Evolutionary conservation across 345 rosid species (phyloP).

Genomic region (Syzygium grande): DNA sequence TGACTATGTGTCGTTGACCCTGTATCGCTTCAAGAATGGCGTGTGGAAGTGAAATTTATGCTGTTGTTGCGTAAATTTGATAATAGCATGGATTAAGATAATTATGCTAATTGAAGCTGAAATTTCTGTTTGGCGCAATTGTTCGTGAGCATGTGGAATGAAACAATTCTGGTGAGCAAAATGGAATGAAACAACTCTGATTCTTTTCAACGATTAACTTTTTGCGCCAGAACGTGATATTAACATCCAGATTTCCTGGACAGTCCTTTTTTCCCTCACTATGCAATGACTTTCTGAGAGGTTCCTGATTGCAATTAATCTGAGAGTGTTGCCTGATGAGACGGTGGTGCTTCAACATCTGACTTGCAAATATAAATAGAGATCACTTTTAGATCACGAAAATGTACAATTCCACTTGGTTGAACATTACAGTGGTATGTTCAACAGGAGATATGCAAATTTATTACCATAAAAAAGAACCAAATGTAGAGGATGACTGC

Average conservation of each 20-base stretch:
- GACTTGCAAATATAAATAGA: not conserved
- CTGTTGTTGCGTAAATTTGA: not conserved
- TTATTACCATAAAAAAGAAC: not conserved
- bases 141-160: not conserved
- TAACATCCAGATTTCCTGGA: not conserved
- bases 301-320: not conserved
- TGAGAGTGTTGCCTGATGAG: not conserved
- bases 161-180: not conserved
- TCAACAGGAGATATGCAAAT: not conserved
- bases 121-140: not conserved
- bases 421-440: not conserved
- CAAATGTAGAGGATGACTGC: not conserved
- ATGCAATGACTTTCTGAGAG: not conserved
- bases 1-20: not conserved
- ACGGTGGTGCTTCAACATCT: not conserved
- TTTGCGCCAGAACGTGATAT: not conserved
- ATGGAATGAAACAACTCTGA: not conserved
- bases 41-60: not conserved
- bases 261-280: not conserved
- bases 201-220: not conserved
- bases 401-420: not conserved
- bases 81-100: not conserved
- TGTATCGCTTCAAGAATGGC: not conserved
- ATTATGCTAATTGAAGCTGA: not conserved
- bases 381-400: not conserved